phyloP scores from a whole-genome alignment of 176 grass and related monocot genomes.

The Oryza rufipogon region DNA sequence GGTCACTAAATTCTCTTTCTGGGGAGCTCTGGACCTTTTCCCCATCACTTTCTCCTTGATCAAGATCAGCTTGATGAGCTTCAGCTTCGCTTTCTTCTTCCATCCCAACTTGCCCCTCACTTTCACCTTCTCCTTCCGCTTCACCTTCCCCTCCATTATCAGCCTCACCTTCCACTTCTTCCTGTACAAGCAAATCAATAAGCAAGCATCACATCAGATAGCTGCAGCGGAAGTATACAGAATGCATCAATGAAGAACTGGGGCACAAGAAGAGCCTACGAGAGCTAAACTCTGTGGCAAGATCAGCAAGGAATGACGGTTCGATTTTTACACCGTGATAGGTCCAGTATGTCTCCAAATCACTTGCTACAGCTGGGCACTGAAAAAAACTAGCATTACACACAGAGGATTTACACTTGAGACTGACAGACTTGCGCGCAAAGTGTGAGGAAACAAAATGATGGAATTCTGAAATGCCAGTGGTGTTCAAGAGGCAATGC shows the following conservation, averaged over 20 bases:
- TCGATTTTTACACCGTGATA: constrained; percentile 17
- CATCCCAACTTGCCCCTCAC: constrained; percentile 80
- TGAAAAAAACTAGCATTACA: background rate
- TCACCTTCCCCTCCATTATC: constrained; percentile 68
- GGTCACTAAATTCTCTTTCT: constrained; percentile 73
- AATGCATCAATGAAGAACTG: constrained; percentile 11
- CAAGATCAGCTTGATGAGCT: constrained; percentile 57
- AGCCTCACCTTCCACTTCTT: constrained; percentile 83
- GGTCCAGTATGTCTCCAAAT: background rate
- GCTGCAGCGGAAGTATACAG: background rate
- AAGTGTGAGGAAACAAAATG: background rate
- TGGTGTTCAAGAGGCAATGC: background rate
- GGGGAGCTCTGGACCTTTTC: constrained; percentile 75
- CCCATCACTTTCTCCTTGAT: constrained; percentile 73
- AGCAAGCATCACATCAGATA: constrained; percentile 23
- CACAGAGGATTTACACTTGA: background rate
- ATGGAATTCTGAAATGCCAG: background rate
- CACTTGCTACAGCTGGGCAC: background rate
- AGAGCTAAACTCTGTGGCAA: background rate
- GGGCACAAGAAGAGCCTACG: constrained; percentile 19
- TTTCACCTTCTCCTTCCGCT: constrained; percentile 73
- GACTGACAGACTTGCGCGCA: background rate
- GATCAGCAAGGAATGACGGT: background rate
- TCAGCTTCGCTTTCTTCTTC: constrained; percentile 90
- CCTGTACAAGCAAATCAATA: constrained; percentile 49